Conservation (phyloP, 2,329 filamentous ascomycete species). For the Zymoseptoria brevis region DNA sequence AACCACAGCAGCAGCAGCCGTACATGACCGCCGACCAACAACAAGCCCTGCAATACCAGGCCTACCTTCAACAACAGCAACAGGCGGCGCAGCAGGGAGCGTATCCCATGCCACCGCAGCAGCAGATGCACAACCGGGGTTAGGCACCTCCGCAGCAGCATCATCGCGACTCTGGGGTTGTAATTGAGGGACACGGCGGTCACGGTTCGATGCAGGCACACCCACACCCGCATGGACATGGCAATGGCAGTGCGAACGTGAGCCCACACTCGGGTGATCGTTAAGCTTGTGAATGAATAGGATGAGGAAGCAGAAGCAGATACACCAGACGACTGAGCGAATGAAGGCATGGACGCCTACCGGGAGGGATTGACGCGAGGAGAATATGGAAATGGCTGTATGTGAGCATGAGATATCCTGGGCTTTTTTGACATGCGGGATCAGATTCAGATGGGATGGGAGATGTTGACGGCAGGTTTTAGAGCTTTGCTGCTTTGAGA, state of each 20-base stretch:
- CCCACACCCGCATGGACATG: not conserved
- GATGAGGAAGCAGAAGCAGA: not conserved
- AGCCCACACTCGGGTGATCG: not conserved
- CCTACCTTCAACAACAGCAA: conserved; percentile 33
- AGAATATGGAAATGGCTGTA: not conserved
- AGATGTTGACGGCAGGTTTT: not conserved
- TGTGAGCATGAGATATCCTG: not conserved
- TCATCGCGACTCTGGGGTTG: not conserved
- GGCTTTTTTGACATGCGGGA: not conserved
- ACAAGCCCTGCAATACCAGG: conserved; percentile 33
- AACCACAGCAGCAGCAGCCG: conserved; percentile 16
- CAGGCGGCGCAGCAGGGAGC: conserved; percentile 29
- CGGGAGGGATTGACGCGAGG: not conserved
- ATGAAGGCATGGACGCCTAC: not conserved
- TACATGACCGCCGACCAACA: conserved; percentile 34
- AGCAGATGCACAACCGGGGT: conserved; percentile 26
- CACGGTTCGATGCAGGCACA: conserved; percentile 1
- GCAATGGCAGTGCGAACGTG: not conserved
- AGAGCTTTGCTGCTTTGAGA: not conserved
- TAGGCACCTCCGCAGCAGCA: conserved; percentile 11
- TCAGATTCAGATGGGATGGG: not conserved
- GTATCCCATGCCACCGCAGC: conserved; percentile 32
- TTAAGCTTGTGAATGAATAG: not conserved
- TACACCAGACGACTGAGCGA: not conserved
- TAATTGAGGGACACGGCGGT: not conserved